phyloP scores from a whole-genome alignment of 2,329 filamentous ascomycete species.

The Colletotrichum filicis region DNA sequence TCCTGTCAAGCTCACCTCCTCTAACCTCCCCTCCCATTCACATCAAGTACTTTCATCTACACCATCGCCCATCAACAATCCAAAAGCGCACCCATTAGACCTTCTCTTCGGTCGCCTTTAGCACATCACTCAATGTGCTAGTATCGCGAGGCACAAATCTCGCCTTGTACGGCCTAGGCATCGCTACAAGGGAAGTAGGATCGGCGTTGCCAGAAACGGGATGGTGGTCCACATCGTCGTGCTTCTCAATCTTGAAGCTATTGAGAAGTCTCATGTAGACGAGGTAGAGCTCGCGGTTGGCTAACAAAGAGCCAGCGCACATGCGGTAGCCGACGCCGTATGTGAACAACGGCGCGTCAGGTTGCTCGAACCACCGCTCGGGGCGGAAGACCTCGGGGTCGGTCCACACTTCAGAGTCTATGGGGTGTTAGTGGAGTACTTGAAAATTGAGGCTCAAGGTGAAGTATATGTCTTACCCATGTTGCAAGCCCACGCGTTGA shows the following conservation, averaged over 20 bases:
- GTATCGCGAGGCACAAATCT: constrained; percentile 63
- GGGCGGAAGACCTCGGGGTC: constrained; percentile 59
- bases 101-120: background rate
- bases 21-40: background rate
- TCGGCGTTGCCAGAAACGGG: constrained; percentile 69
- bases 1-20: background rate
- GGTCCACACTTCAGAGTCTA: constrained; percentile 64
- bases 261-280: constrained; percentile 71
- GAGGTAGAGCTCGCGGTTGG: constrained; percentile 73
- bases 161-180: constrained; percentile 68
- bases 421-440: background rate
- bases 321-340: constrained; percentile 75
- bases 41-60: too few species aligned
- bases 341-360: constrained; percentile 72
- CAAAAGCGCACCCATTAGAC: background rate
- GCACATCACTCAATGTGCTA: background rate
- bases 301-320: constrained; percentile 72
- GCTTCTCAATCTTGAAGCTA: constrained; percentile 67
- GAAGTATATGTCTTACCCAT: constrained; percentile 60
- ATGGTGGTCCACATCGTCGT: constrained; percentile 66
- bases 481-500: constrained; percentile 77
- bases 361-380: constrained; percentile 72
- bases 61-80: background rate
- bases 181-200: constrained; percentile 70
- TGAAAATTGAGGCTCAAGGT: background rate